Evolutionary conservation across 208 protist genomes (phyloP).

Genomic region (Paratrypanosoma confusum): DNA sequence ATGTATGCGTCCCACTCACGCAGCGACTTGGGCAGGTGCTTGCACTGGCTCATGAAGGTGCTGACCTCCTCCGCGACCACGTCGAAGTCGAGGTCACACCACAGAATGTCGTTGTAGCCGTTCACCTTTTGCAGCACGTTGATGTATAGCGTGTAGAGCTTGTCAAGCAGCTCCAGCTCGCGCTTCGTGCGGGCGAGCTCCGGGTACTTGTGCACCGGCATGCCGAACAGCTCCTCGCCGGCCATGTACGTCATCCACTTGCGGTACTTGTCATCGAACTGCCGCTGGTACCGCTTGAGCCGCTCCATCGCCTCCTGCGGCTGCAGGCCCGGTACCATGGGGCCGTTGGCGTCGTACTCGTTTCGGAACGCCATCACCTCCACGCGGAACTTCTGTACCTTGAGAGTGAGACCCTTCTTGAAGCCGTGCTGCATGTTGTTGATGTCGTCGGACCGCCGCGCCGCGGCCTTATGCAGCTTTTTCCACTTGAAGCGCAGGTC

Average conservation of each 20-base stretch:
- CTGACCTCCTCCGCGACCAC: constrained; percentile 87
- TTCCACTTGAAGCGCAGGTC: constrained; percentile 90
- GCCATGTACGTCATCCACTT: constrained; percentile 91
- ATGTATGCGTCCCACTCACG: constrained; percentile 92
- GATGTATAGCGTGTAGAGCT: constrained; percentile 93
- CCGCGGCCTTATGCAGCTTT: constrained; percentile 75
- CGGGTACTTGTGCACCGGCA: constrained; percentile 91
- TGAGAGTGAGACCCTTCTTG: constrained; percentile 87
- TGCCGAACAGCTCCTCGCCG: constrained; percentile 94
- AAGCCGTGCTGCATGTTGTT: constrained; percentile 87
- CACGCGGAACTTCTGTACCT: constrained; percentile 88
- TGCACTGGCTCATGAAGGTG: constrained; percentile 85
- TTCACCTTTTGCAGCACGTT: constrained; percentile 91
- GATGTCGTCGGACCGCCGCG: constrained; percentile 80
- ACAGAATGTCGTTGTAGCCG: constrained; percentile 92
- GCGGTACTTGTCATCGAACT: constrained; percentile 92
- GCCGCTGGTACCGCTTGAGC: constrained; percentile 91
- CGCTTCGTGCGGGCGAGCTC: constrained; percentile 90
- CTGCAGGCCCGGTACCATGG: constrained; percentile 89
- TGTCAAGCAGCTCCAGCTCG: constrained; percentile 91
- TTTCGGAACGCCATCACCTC: constrained; percentile 91
- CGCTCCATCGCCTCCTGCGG: constrained; percentile 92
- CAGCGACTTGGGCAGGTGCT: constrained; percentile 87
- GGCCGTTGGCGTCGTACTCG: constrained; percentile 94
- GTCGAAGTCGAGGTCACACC: constrained; percentile 92